Evolutionary conservation across 169 alveolate genomes (phyloP).

Genomic region (Eimeria tenella): DNA sequence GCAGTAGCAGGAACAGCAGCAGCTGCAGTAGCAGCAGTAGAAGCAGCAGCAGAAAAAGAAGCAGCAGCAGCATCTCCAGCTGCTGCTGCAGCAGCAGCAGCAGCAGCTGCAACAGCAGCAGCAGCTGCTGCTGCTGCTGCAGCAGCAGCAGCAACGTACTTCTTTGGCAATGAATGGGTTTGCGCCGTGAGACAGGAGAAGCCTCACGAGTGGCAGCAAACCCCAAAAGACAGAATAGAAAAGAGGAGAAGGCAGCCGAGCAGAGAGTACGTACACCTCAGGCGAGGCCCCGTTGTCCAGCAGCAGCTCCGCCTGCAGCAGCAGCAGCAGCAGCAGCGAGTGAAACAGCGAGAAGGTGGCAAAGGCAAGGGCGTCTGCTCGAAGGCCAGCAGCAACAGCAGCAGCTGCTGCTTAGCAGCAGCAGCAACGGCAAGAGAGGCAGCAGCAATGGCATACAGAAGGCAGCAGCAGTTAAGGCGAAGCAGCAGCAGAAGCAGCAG

Average conservation of each 20-base stretch:
- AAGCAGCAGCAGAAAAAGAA: neutral
- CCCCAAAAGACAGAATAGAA: slow-evolving; percentile 64
- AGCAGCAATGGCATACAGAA: neutral
- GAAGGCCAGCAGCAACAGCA: no score
- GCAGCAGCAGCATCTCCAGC: neutral
- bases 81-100: neutral
- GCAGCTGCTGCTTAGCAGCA: neutral
- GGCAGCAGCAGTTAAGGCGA: no score
- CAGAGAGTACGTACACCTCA: slow-evolving; percentile 1
- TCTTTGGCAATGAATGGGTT: slow-evolving; percentile 16
- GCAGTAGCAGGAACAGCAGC: neutral
- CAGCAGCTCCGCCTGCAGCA: slow-evolving; percentile 32
- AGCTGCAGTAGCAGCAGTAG: neutral
- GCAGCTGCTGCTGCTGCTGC: neutral
- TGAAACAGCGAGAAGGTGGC: neutral
- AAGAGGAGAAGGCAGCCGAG: slow-evolving; percentile 58
- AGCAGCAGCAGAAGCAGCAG: no score
- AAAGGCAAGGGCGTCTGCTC: neutral
- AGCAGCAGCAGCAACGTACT: neutral
- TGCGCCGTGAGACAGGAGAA: slow-evolving; percentile 42
- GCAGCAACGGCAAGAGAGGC: neutral
- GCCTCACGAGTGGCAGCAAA: neutral
- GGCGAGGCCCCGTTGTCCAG: slow-evolving; percentile 48
- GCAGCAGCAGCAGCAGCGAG: slow-evolving; percentile 25
- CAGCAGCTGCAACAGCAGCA: neutral